A percentile compares a stretch with the other conserved stretches of the same genome.
Conservation (phyloP, 352 stramenopile genomes). For the Globisporangium polare region DNA sequence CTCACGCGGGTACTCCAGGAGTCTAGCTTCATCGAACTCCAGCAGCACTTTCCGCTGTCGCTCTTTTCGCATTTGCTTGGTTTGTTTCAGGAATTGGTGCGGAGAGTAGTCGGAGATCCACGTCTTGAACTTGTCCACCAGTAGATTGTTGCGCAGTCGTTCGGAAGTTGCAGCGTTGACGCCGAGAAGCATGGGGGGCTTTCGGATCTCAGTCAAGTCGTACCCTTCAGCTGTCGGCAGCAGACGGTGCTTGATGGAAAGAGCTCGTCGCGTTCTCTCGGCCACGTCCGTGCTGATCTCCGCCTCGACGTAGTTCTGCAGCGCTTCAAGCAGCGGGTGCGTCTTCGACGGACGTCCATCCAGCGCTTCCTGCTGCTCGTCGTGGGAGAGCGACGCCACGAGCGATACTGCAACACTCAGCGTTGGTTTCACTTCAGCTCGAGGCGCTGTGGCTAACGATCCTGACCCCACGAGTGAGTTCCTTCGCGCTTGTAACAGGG, state of each 20-base stretch:
- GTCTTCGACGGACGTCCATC: conserved; percentile 57
- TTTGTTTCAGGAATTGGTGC: conserved; percentile 28
- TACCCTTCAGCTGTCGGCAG: conserved; percentile 38
- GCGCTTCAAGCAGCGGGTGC: conserved; percentile 56
- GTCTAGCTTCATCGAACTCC: conserved; percentile 34
- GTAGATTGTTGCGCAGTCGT: conserved; percentile 31
- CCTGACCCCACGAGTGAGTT: conserved; percentile 6
- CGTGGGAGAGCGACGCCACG: conserved; percentile 65
- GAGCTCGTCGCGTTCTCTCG: conserved; percentile 14
- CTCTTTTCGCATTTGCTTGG: conserved; percentile 31
- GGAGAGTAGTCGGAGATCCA: conserved; percentile 43
- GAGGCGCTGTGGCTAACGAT: neutral
- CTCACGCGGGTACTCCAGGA: conserved; percentile 20
- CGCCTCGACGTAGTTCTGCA: conserved; percentile 62
- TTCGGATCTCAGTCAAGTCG: conserved; percentile 17
- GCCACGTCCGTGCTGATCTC: conserved; percentile 31
- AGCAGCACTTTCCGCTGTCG: conserved; percentile 38
- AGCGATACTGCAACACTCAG: conserved; percentile 65
- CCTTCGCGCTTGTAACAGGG: conserved; percentile 2
- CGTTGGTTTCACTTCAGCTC: conserved; percentile 32
- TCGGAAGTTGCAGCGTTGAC: conserved; percentile 38
- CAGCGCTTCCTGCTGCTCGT: conserved; percentile 64
- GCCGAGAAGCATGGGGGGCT: conserved; percentile 19
- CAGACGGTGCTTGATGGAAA: conserved; percentile 26
- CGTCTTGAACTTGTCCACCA: conserved; percentile 37